Evolutionary conservation across 2,329 filamentous ascomycete genomes (phyloP).

Genomic region (Trichoderma lentiforme): DNA sequence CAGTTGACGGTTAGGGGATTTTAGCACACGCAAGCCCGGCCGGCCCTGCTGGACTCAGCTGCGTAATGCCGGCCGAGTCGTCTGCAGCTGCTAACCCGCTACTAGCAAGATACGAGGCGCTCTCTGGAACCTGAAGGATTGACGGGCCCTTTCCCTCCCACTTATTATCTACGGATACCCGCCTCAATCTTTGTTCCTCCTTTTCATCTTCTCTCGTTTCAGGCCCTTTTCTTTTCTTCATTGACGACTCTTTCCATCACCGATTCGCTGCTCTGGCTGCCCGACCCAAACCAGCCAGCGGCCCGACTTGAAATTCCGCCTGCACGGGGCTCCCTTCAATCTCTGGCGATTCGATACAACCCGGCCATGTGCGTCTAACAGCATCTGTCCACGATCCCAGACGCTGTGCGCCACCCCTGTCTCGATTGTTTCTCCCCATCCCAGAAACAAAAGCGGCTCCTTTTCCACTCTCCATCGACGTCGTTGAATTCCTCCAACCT

Average conservation of each 20-base stretch:
- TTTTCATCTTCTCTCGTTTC: slow-evolving; percentile 10
- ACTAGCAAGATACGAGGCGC: not conserved
- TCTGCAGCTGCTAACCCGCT: slow-evolving; percentile 9
- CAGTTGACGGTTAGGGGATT: not conserved
- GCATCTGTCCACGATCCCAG: slow-evolving; percentile 10
- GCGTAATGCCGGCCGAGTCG: slow-evolving; percentile 3
- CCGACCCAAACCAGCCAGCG: not conserved
- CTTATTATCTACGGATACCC: not conserved
- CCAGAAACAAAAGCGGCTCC: not conserved
- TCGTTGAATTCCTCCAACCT: not conserved
- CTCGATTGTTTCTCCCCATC: not conserved
- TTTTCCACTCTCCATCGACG: not conserved
- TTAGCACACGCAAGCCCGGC: not conserved
- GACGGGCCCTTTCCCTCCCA: not conserved
- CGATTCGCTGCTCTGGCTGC: not conserved
- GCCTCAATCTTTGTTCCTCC: not conserved
- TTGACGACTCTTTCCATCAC: not conserved
- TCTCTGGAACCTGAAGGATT: not conserved
- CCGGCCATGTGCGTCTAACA: slow-evolving; percentile 14
- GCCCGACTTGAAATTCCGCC: not conserved
- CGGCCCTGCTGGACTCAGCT: not conserved
- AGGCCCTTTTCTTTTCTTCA: not conserved
- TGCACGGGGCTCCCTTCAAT: not conserved
- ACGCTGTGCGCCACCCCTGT: not conserved
- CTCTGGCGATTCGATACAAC: not conserved